phyloP scores from a whole-genome alignment of 176 grass and related monocot genomes.

The Hsuehochloa calcarea region DNA sequence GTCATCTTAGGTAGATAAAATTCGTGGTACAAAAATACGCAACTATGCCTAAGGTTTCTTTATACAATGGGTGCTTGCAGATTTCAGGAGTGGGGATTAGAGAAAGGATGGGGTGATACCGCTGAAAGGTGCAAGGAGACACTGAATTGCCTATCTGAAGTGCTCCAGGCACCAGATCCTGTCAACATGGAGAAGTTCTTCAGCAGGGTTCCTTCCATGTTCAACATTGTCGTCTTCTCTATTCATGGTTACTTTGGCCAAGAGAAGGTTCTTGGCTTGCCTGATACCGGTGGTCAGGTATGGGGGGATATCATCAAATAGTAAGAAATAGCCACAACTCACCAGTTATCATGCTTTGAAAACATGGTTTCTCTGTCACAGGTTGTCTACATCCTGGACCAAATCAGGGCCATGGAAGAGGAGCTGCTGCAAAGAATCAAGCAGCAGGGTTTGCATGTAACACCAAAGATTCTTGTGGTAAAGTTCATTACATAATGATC shows the following conservation, averaged over 20 bases:
- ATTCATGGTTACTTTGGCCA: too few relatives aligned
- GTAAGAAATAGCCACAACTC: not conserved
- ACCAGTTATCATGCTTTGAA: conserved; percentile 15
- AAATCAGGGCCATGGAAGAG: conserved; percentile 92
- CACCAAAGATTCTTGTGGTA: conserved; percentile 97
- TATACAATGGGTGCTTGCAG: conserved; percentile 27
- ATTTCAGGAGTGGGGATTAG: conserved; percentile 53
- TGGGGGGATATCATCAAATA: conserved; percentile 25
- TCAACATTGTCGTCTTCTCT: too few relatives aligned
- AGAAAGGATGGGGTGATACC: not conserved
- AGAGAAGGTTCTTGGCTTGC: too few relatives aligned
- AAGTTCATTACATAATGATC: conserved; percentile 6
- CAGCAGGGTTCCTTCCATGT: too few relatives aligned
- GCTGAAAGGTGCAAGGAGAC: conserved; percentile 81
- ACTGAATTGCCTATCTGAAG: too few relatives aligned
- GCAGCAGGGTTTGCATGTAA: conserved; percentile 71
- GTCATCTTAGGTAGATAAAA: not conserved
- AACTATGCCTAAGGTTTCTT: too few relatives aligned
- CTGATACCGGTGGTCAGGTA: too few relatives aligned
- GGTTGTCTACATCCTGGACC: conserved; percentile 96
- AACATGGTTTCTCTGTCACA: conserved; percentile 33
- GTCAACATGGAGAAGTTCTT: too few relatives aligned
- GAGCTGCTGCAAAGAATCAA: conserved; percentile 88
- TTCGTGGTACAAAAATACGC: not conserved
- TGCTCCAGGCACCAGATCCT: too few relatives aligned